Conservation (phyloP, 345 rosid species). For the Lepidium didymum region DNA sequence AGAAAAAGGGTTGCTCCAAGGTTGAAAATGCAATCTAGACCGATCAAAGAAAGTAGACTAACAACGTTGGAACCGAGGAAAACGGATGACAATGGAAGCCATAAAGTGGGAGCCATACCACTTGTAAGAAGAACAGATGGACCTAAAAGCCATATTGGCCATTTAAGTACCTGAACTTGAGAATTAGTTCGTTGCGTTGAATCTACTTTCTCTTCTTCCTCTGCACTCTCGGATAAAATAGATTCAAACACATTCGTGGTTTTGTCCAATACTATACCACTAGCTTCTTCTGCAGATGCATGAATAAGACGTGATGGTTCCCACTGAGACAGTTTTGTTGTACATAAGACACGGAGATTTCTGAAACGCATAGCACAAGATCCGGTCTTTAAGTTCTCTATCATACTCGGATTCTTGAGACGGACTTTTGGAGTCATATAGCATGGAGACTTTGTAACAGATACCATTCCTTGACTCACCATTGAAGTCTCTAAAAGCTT, state of each 20-base stretch:
- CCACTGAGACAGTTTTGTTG: conserved; percentile 53
- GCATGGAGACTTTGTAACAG: conserved; percentile 34
- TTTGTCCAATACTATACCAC: conserved; percentile 38
- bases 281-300: conserved; percentile 41
- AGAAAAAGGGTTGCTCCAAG: conserved; percentile 77
- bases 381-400: conserved; percentile 17
- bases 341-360: conserved; percentile 34
- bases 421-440: conserved; percentile 19
- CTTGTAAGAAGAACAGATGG: conserved; percentile 76
- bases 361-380: conserved; percentile 13
- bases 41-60: conserved; percentile 79
- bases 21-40: conserved; percentile 86
- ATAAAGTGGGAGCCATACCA: conserved; percentile 83
- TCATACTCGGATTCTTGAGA: conserved; percentile 28
- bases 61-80: conserved; percentile 82
- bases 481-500: conserved; percentile 13
- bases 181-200: neutral
- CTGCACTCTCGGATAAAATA: conserved; percentile 29
- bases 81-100: conserved; percentile 84
- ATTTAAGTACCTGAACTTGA: conserved; percentile 54
- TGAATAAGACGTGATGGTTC: conserved; percentile 49
- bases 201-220: conserved; percentile 34
- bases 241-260: conserved; percentile 51
- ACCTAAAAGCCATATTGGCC: conserved; percentile 90
- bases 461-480: conserved; percentile 45